Conservation (phyloP, 2,329 filamentous ascomycete genomes). For the Parastagonospora nodorum region DNA sequence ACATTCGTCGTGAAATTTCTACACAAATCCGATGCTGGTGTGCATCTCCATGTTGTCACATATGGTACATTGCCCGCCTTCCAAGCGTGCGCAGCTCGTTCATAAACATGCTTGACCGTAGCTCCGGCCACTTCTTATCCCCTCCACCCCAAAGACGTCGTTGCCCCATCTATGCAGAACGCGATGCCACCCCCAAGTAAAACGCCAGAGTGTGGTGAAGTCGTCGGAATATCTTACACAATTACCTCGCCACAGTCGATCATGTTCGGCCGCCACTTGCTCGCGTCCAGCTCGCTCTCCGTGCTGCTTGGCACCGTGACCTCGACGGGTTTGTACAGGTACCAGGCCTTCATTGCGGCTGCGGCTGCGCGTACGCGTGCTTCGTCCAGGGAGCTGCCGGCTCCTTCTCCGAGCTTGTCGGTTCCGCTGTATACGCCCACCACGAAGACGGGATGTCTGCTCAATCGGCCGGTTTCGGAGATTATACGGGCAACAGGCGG, state of each 20-base stretch:
- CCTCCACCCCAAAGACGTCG: not conserved
- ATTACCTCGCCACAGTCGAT: slow-evolving; percentile 64
- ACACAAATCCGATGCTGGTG: not conserved
- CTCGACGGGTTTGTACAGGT: slow-evolving; percentile 81
- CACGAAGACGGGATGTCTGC: slow-evolving; percentile 85
- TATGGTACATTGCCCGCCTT: slow-evolving; percentile 1
- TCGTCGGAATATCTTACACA: slow-evolving; percentile 33
- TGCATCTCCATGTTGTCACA: not conserved
- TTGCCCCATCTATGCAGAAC: not conserved
- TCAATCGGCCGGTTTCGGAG: slow-evolving; percentile 85
- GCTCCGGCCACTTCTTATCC: not conserved
- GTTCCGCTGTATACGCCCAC: slow-evolving; percentile 91
- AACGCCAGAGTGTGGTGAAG: slow-evolving; percentile 26
- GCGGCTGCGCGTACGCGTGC: slow-evolving; percentile 81
- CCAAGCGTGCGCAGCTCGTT: not conserved
- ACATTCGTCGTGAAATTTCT: slow-evolving; percentile 1
- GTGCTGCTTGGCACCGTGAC: slow-evolving; percentile 58
- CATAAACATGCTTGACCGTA: not conserved
- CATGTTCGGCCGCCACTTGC: slow-evolving; percentile 59
- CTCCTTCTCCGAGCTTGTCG: slow-evolving; percentile 92
- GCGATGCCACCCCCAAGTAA: not conserved
- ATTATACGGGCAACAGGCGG: slow-evolving; percentile 83
- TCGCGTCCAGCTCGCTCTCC: slow-evolving; percentile 41
- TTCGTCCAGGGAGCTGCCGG: slow-evolving; percentile 75
- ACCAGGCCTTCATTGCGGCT: slow-evolving; percentile 89